Conservation (phyloP, 805 yeast species). For the Cyberlindnera subsufficiens region DNA sequence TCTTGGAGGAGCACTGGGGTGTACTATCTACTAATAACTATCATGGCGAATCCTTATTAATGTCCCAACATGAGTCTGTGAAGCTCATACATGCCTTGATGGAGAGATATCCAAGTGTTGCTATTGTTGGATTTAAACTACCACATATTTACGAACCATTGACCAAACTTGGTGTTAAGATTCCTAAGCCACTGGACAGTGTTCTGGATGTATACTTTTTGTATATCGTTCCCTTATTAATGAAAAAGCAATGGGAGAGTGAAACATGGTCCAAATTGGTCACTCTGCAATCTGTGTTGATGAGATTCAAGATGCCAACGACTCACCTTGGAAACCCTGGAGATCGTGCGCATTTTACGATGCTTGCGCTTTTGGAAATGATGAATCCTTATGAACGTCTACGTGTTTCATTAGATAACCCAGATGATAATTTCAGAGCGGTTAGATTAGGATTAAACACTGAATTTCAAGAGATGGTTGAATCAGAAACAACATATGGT, state of each 20-base stretch:
- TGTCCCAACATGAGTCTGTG: conserved; percentile 9
- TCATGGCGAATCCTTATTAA: neutral
- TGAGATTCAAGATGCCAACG: conserved; percentile 12
- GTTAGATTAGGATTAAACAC: too few relatives aligned
- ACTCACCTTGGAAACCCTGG: conserved; percentile 13
- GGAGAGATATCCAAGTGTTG: conserved; percentile 1
- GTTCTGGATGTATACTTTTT: conserved; percentile 11
- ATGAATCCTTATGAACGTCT: conserved; percentile 16
- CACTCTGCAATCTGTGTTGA: conserved; percentile 9
- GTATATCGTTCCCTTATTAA: conserved; percentile 11
- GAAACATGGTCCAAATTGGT: conserved; percentile 1
- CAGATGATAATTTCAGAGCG: conserved; percentile 8
- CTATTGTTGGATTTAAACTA: conserved; percentile 7
- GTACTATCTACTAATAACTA: too few relatives aligned
- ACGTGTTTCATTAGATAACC: conserved; percentile 11
- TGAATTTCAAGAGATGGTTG: too few relatives aligned
- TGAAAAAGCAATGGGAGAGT: conserved; percentile 3
- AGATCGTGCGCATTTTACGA: conserved; percentile 13
- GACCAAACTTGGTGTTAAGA: neutral
- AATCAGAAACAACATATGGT: too few relatives aligned
- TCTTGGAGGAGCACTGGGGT: too few relatives aligned
- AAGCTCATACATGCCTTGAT: conserved; percentile 3
- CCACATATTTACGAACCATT: conserved; percentile 1
- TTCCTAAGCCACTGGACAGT: conserved; percentile 2
- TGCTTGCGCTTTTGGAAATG: conserved; percentile 10